Evolutionary conservation across 1,284 basidiomycete species (phyloP).

Genomic region (Omphalotus olearius): DNA sequence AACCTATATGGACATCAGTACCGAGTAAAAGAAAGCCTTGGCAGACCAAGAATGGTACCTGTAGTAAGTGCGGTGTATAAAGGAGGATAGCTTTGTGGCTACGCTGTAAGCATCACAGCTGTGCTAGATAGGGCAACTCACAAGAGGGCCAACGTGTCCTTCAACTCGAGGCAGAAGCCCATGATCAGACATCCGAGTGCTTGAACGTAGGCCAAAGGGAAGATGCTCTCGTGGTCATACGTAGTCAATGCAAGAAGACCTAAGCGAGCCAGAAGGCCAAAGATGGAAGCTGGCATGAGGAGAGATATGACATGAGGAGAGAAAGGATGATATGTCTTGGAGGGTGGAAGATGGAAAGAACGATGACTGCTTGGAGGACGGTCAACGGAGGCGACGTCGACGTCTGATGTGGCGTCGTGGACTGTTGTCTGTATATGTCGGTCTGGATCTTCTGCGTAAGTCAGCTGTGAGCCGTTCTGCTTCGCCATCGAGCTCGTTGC

Average conservation of each 20-base stretch:
- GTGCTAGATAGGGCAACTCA: conserved; percentile 33
- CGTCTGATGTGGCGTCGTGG: conserved; percentile 8
- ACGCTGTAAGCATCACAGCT: background rate
- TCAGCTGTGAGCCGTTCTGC: too few relatives aligned
- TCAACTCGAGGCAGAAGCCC: conserved; percentile 73
- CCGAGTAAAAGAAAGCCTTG: conserved; percentile 1
- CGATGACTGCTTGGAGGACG: conserved; percentile 1
- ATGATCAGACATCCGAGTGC: conserved; percentile 89
- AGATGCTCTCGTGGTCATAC: conserved; percentile 76
- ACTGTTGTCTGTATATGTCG: conserved; percentile 9
- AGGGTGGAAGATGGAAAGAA: background rate
- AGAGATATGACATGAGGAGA: conserved; percentile 65
- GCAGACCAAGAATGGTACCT: conserved; percentile 36
- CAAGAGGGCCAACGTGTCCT: conserved; percentile 71
- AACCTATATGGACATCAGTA: conserved; percentile 46
- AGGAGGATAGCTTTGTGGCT: conserved; percentile 68
- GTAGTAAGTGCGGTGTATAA: conserved; percentile 88
- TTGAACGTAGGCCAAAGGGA: conserved; percentile 85
- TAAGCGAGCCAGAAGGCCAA: conserved; percentile 76
- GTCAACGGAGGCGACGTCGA: conserved; percentile 7
- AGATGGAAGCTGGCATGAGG: conserved; percentile 72
- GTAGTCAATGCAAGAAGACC: conserved; percentile 69
- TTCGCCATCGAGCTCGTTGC: too few relatives aligned
- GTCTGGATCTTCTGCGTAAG: background rate
- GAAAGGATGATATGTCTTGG: conserved; percentile 36